Conservation (phyloP, 306 rosid species). For the Trifolium repens region DNA sequence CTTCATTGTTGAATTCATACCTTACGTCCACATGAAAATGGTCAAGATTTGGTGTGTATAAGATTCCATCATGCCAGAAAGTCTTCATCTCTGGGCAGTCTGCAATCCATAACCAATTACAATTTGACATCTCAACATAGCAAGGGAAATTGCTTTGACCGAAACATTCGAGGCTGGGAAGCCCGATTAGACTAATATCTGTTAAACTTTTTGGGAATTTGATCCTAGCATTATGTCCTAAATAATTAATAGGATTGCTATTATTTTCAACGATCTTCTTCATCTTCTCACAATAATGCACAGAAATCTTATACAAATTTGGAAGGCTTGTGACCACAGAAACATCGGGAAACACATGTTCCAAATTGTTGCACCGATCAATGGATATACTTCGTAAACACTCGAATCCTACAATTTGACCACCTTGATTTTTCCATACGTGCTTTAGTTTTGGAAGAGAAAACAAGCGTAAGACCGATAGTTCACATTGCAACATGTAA, state of each 20-base stretch:
- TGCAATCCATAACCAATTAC: accelerated
- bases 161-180: neutral
- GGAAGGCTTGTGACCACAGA: conserved; percentile 4
- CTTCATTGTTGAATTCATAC: neutral
- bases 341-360: conserved; percentile 14
- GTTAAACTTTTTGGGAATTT: neutral
- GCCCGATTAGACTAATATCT: accelerated
- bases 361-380: neutral
- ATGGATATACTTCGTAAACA: accelerated
- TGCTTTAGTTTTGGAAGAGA: conserved; percentile 8
- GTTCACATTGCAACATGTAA: neutral
- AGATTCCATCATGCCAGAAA: neutral
- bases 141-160: neutral
- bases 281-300: neutral
- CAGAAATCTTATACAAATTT: accelerated
- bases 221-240: neutral
- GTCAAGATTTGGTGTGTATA: neutral
- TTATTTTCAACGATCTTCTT: neutral
- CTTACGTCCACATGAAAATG: neutral
- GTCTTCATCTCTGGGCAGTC: conserved; percentile 12
- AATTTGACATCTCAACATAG: neutral
- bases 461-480: accelerated
- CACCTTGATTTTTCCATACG: conserved; percentile 7
- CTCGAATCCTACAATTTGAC: neutral
- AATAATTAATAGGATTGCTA: too few relatives aligned